Conservation (phyloP, 2,329 filamentous ascomycete species). For the Dactylellina leptospora region DNA sequence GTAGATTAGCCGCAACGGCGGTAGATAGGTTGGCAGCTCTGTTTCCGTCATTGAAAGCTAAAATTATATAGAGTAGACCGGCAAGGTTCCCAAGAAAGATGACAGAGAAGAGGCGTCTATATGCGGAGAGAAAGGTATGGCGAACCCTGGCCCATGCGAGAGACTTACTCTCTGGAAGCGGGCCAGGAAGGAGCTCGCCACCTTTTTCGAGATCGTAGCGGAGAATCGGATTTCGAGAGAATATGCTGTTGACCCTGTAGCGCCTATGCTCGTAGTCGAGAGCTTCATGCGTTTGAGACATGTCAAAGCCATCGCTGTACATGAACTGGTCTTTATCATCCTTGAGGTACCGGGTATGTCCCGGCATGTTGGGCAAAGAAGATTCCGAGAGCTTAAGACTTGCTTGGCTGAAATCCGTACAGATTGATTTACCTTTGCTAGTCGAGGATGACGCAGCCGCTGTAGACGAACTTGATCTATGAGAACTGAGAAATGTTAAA, state of each 20-base stretch:
- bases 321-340: slow-evolving; percentile 38
- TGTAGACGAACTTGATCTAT: background rate
- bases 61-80: slow-evolving; percentile 46
- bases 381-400: background rate
- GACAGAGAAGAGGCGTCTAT: slow-evolving; percentile 62
- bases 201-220: slow-evolving; percentile 41
- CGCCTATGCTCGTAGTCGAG: slow-evolving; percentile 42
- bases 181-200: slow-evolving; percentile 25
- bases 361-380: slow-evolving; percentile 7
- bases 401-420: background rate
- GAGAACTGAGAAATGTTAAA: background rate
- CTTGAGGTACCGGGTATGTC: slow-evolving; percentile 2
- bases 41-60: slow-evolving; percentile 25
- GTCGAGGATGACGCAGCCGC: background rate
- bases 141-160: slow-evolving; percentile 63
- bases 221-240: slow-evolving; percentile 34
- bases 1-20: slow-evolving; percentile 61
- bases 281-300: slow-evolving; percentile 15
- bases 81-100: slow-evolving; percentile 60
- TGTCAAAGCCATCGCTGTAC: slow-evolving; percentile 21
- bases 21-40: slow-evolving; percentile 34
- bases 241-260: slow-evolving; percentile 41
- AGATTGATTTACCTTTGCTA: background rate
- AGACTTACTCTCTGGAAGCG: slow-evolving; percentile 25
- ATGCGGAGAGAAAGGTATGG: slow-evolving; percentile 60